A percentile compares a stretch with the other conserved stretches of the same genome.
phyloP scores from a whole-genome alignment of 2,329 filamentous ascomycete species.

The Epichloe coenophiala region DNA sequence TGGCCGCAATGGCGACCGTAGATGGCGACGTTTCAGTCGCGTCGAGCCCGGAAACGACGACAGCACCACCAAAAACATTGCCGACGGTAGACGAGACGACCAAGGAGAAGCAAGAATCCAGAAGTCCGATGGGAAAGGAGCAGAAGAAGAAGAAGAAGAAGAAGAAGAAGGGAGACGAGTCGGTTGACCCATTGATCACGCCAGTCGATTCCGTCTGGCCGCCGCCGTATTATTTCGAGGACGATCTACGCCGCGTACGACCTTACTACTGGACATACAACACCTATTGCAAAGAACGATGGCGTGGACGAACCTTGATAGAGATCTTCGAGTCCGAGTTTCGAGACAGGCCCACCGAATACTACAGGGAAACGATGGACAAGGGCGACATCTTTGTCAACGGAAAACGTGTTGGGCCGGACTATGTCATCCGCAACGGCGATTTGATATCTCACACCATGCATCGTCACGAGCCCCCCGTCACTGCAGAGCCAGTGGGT shows the following conservation, averaged over 20 bases:
- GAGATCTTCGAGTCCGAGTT: conserved; percentile 91
- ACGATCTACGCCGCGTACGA: conserved; percentile 65
- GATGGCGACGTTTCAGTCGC: conserved; percentile 2
- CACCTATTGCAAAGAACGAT: conserved; percentile 86
- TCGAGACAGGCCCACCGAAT: conserved; percentile 73
- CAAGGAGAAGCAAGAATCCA: background rate
- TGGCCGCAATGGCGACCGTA: conserved; percentile 7
- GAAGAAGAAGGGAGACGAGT: background rate
- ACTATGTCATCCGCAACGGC: conserved; percentile 71
- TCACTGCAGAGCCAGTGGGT: conserved; percentile 64
- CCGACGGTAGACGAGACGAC: conserved; percentile 1
- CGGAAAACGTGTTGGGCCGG: conserved; percentile 52
- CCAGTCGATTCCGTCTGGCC: conserved; percentile 25
- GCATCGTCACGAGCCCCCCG: conserved; percentile 90
- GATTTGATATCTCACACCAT: conserved; percentile 85
- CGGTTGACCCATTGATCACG: background rate
- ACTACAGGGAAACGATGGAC: conserved; percentile 79
- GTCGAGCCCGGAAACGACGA: conserved; percentile 4
- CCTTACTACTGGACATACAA: conserved; percentile 94
- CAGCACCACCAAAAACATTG: background rate
- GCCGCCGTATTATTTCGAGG: conserved; percentile 69
- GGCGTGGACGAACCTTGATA: conserved; percentile 67
- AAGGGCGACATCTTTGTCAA: conserved; percentile 69
- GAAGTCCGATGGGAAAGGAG: background rate
- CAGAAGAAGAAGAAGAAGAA: background rate